Conservation (phyloP, 495 filamentous ascomycete species). For the Penicillium maclennaniae region DNA sequence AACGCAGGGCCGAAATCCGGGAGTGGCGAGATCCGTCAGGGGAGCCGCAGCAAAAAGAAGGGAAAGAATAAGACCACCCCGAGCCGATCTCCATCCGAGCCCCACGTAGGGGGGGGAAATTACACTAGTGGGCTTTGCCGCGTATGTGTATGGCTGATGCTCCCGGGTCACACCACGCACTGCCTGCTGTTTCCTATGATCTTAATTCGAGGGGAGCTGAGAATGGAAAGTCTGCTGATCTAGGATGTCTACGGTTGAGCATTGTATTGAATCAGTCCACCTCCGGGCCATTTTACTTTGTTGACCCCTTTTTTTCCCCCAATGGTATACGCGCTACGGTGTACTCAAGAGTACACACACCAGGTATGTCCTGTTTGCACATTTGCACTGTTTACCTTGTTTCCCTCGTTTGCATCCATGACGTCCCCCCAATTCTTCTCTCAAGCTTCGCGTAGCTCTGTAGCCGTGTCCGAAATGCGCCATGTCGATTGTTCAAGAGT, state of each 20-base stretch:
- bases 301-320: background rate
- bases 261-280: too few species aligned
- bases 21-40: slow-evolving; percentile 38
- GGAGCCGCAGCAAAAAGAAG: background rate
- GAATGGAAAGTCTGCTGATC: too few species aligned
- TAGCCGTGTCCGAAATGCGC: slow-evolving; percentile 3
- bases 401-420: slow-evolving; percentile 16
- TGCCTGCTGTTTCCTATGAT: background rate
- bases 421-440: slow-evolving; percentile 6
- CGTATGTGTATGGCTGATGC: slow-evolving; percentile 17
- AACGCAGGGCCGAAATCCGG: slow-evolving; percentile 21
- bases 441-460: background rate
- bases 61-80: slow-evolving; percentile 33
- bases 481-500: slow-evolving; percentile 26
- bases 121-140: slow-evolving; percentile 19
- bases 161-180: slow-evolving; percentile 7
- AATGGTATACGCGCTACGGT: slow-evolving; percentile 5
- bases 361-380: slow-evolving; percentile 14
- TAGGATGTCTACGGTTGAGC: too few species aligned
- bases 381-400: background rate
- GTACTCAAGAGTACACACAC: slow-evolving; percentile 5
- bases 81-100: slow-evolving; percentile 34
- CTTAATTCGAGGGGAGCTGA: background rate
- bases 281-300: background rate
- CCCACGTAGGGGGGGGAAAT: slow-evolving; percentile 14